Evolutionary conservation across 495 filamentous ascomycete genomes (phyloP), one percentile per base, ranked within the genome.

Genomic region (Poronia punctata): DNA sequence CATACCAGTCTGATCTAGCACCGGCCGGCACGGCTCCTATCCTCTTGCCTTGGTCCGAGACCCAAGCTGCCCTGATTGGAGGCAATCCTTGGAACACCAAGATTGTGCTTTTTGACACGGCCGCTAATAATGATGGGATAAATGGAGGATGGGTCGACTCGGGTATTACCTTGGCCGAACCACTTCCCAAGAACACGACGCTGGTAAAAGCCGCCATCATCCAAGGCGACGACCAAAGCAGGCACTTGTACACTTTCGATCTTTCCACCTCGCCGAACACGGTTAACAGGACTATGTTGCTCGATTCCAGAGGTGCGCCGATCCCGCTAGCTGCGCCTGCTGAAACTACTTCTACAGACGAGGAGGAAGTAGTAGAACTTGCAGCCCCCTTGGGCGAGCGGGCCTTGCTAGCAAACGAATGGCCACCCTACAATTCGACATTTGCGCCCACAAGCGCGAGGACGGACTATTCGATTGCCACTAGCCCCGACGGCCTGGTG

Each of bases 181-280:
- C 74, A 10, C 47, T 90, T 7, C 53, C 73, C 5, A 72, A 75
- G 43, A 72, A 76, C 20, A 58, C 66, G 5, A 62, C 64, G 4
- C 41, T 46, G 0, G 59, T 76, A n/a, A 74, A 79, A 50, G 78
- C 72, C 12, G 69, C 76, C 5, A 58, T 96, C 10, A 58, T 94
- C 14, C 65, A 67, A 36, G 81, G 79, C 6, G 75, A 79, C 27
- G 84, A 94, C 53, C 86, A 79, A 4, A 88, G 83, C 60, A 92
- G 88, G 56, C 70, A 86, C n/a, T 66, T 97, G 9, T 76, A 88
- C 47, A 75, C 76, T 1, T 97, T 88, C 56, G 78, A 95, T 53
- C 76, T 90, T 71, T 74, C 66, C 9, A 67, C 67, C 8, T 79
- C 77, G 3, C 89, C 93, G n/a, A 92, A 95, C 56, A 54, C 66